phyloP scores from a whole-genome alignment of 2,329 filamentous ascomycete species.

The Neofusicoccum umdonicola region DNA sequence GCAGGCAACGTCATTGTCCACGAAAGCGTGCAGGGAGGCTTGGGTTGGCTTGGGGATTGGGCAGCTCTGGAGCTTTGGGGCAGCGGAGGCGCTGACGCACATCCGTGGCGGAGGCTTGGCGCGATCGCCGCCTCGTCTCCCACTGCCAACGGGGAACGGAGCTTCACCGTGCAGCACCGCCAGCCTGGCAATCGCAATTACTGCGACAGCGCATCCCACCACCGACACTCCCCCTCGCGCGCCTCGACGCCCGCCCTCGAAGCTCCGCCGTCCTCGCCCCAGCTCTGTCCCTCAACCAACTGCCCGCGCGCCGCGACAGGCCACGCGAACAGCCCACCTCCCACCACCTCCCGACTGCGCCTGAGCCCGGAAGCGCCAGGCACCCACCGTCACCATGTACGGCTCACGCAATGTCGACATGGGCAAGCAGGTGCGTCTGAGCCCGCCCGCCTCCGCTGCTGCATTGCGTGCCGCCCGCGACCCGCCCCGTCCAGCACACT shows the following conservation, averaged over 20 bases:
- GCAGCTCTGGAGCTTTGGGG: neutral
- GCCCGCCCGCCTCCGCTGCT: neutral
- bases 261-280: neutral
- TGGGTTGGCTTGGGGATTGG: neutral
- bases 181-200: constrained; percentile 13
- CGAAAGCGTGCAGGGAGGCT: constrained; percentile 12
- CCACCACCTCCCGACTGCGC: constrained; percentile 12
- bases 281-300: neutral
- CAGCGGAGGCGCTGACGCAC: constrained; percentile 17
- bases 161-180: constrained; percentile 12
- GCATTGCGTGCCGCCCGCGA: constrained; percentile 12
- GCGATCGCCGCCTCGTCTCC: constrained; percentile 4
- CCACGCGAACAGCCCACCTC: neutral
- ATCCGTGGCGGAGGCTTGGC: constrained; percentile 12
- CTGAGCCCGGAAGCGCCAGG: constrained; percentile 14
- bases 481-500: neutral
- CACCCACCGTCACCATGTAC: constrained; percentile 28
- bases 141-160: constrained; percentile 10
- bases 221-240: neutral
- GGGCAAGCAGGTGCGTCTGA: constrained; percentile 52
- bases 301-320: neutral
- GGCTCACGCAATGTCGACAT: constrained; percentile 57
- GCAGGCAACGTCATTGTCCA: constrained; percentile 14
- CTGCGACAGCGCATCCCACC: neutral
- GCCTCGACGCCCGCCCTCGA: neutral